Base-by-base conservation (phyloP, 192 early-diverging fungal species). In the Pilaira anomala region DNA sequence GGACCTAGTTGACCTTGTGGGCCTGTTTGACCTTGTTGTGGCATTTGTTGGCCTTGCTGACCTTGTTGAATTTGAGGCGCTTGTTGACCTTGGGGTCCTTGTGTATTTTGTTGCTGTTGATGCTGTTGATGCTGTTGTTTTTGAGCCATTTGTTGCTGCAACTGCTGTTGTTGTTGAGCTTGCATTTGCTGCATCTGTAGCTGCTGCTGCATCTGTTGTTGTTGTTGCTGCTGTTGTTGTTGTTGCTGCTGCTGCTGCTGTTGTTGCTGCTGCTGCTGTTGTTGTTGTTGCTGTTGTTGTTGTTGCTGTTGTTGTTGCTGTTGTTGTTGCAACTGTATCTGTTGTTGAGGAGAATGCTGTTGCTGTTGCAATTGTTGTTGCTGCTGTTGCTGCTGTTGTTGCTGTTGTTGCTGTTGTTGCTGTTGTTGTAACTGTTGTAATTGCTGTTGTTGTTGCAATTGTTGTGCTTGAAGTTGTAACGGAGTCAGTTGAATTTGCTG, bases 111-210 rank as follows among this genome's bases (percentile, higher is more conserved):
- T 40, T 60, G 66, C 12, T 63, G 63, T 45, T 71, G 62, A 1
- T 18, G 24, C 39, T 71, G 69, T 22, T 71, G 69, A 9, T 6
- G 48, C 7, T 68, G 66, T 30, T 68, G 66, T 2, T 2, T 28
- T 7, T 51, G 65, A 12, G 48, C 55, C 0, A 13, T 12, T 9
- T 66, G 65, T 42, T 54, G 52, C 2, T 18, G 36, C n/a, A 26
- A 53, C 13, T 67, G 65, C 16, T 29, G 39, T 19, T 60, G 42
- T 50, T 36, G 65, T 0, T 4, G 7, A 0, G 13, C 7, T 33
- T 39, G 51, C 9, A 14, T 40, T 45, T 62, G 59, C 29, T 68
- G 66, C 30, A 53, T n/a, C 9, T 29, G 28, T 29, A 42, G 63
- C n/a, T 30, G 16, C 2, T 13, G 36, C 4, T 65, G 60, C 14